Evolutionary conservation across 2,329 filamentous ascomycete species (phyloP).

Genomic region (Colletotrichum tropicale): DNA sequence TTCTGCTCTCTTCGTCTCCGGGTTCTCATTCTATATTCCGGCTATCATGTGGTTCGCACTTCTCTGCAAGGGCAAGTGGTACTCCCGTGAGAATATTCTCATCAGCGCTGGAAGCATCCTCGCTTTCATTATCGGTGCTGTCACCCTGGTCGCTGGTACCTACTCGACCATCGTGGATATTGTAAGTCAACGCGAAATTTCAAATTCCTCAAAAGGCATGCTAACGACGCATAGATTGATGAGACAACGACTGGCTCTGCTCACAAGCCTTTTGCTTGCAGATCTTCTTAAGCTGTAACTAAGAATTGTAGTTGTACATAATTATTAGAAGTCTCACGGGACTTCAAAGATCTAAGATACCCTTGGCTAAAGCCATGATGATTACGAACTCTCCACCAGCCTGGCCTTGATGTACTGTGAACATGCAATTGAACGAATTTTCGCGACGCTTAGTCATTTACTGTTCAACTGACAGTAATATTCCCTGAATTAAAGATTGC

Average conservation of each 20-base stretch:
- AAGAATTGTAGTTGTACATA: neutral
- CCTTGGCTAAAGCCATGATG: neutral
- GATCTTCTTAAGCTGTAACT: neutral
- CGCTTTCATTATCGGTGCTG: slow-evolving; percentile 29
- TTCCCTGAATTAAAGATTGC: neutral
- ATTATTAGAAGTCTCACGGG: neutral
- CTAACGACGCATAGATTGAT: slow-evolving; percentile 18
- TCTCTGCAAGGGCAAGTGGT: slow-evolving; percentile 24
- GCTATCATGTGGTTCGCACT: slow-evolving; percentile 19
- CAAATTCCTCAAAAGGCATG: neutral
- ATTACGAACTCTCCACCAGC: neutral
- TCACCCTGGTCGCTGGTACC: slow-evolving; percentile 31
- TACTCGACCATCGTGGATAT: slow-evolving; percentile 33
- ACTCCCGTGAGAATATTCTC: slow-evolving; percentile 26
- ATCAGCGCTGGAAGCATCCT: slow-evolving; percentile 27
- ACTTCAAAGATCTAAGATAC: neutral
- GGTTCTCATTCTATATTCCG: slow-evolving; percentile 34
- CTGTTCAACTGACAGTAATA: neutral
- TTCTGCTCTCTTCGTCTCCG: slow-evolving; percentile 55
- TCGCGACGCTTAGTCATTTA: neutral
- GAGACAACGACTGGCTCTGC: slow-evolving; percentile 16
- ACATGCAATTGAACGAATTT: neutral
- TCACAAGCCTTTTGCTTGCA: slow-evolving; percentile 18
- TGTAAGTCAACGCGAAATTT: slow-evolving; percentile 24
- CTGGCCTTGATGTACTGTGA: neutral